Base-by-base conservation (phyloP, 2,329 filamentous ascomycete species). In the Fusarium sp. region DNA sequence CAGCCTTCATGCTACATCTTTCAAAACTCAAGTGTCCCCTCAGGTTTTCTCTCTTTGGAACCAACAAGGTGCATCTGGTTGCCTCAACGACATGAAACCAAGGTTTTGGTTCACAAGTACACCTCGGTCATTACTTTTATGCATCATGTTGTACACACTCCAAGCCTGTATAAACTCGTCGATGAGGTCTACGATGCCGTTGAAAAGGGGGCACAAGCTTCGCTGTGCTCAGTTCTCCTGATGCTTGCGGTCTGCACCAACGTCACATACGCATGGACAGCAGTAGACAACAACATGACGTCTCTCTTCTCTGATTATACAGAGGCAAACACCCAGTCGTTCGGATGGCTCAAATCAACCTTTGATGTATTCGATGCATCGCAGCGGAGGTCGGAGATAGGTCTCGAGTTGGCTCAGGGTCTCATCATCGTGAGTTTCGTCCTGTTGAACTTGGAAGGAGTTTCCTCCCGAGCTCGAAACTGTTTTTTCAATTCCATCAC, bases 361-460 rank as follows among this genome's bases (percentile, higher is more conserved):
- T 75, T 83, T 26, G 79, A 83, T 39, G 76, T 84, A 10, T 77
- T 84, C 22, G 81, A 83, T 24, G 74, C 82, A 26, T 77, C 77
- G 7, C 80, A 81, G n/a, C 74, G 80, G 15, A 76, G 73, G 10
- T 70, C 69, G 1, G 72, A 79, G 7, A 55, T 69, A 2, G 82
- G 79, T 5, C 60, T 86, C 5, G 82, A 84, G 55, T 78, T 75
- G 26, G 80, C 81, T 11, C 82, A 85, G 42, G 83, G 82, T 12
- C 79, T 83, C 56, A 68, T 83, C 7, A 77, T 85, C 51, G 61
- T 85, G 17, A 79, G 81, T 31, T 83, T 84, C 63, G 76, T 82
- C 12, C 69, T 84, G 5, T 82, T 82, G 61, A 84, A 84, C 47
- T 72, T 82, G 18, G 83, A 78, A 54, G 77, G 75, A 38, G 45